phyloP scores from a whole-genome alignment of 306 rosid genomes.

The Erythrophleum fordii region DNA sequence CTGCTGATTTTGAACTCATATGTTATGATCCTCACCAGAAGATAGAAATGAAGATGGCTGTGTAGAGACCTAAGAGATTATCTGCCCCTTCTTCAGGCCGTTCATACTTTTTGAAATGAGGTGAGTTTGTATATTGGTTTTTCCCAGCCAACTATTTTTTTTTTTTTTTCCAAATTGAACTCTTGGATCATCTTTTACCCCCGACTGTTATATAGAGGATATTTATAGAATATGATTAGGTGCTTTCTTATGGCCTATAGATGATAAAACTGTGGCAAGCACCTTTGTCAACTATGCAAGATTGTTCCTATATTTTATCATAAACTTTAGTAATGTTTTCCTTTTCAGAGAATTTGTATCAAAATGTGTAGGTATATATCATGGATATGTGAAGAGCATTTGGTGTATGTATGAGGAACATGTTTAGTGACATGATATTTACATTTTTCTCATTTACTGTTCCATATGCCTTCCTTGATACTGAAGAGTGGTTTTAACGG shows the following conservation, averaged over 20 bases:
- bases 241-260: not conserved
- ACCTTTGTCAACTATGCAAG: not conserved
- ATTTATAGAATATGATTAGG: constrained; percentile 8
- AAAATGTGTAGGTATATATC: not conserved
- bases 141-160: not conserved
- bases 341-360: not conserved
- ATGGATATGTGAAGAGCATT: not conserved
- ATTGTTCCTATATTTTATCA: not conserved
- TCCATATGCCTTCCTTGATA: constrained; percentile 15
- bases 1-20: constrained; percentile 75
- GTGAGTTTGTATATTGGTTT: constrained; percentile 43
- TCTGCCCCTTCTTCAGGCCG: constrained; percentile 39
- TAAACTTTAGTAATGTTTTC: not conserved
- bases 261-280: not conserved
- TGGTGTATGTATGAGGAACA: not conserved
- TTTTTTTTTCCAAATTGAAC: not conserved
- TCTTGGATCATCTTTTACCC: not conserved
- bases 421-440: not conserved
- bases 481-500: constrained; percentile 32
- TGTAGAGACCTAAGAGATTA: constrained; percentile 52
- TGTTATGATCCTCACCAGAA: constrained; percentile 97
- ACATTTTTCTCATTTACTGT: not conserved
- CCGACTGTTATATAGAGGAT: not conserved
- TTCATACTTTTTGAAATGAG: constrained; percentile 51
- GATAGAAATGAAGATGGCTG: constrained; percentile 98